Evolutionary conservation across 2,329 filamentous ascomycete genomes (phyloP).

Genomic region (Lecanoromycetidae sp.): DNA sequence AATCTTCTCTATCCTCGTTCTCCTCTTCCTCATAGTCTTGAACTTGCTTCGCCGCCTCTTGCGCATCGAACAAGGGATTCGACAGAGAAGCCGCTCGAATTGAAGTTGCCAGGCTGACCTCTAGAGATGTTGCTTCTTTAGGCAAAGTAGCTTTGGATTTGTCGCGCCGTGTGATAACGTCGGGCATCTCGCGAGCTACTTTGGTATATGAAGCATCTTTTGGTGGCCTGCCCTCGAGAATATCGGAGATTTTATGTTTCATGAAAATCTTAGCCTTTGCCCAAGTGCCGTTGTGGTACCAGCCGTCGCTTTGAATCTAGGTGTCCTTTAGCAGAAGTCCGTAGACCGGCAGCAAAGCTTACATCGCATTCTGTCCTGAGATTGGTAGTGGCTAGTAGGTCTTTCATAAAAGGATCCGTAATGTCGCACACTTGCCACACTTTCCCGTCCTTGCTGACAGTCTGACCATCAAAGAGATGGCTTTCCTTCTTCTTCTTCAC

Average conservation of each 20-base stretch:
- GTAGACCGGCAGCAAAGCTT: background rate
- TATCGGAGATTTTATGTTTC: slow-evolving; percentile 67
- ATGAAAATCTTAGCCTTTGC: slow-evolving; percentile 77
- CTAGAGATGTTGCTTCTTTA: background rate
- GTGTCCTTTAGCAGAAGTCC: background rate
- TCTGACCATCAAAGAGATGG: slow-evolving; percentile 74
- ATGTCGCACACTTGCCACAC: slow-evolving; percentile 94
- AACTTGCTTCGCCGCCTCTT: too few relatives aligned
- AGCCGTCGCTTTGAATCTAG: slow-evolving; percentile 54
- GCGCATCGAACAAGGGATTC: too few relatives aligned
- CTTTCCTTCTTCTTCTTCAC: slow-evolving; percentile 25
- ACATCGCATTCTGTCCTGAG: slow-evolving; percentile 33
- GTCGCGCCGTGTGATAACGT: slow-evolving; percentile 5
- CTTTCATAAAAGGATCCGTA: slow-evolving; percentile 59
- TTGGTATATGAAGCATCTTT: slow-evolving; percentile 27
- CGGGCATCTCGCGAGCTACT: slow-evolving; percentile 23
- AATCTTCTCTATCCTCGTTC: too few relatives aligned
- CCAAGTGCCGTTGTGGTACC: slow-evolving; percentile 71
- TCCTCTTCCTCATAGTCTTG: background rate
- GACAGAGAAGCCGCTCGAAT: background rate
- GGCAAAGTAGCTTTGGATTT: background rate
- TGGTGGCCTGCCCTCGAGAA: slow-evolving; percentile 35
- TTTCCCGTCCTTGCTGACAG: slow-evolving; percentile 66
- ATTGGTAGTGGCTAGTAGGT: slow-evolving; percentile 52
- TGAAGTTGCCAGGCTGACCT: background rate